These are phyloP conservation scores for Yueomyces sp. DNA, from an alignment of 805 yeast genomes.

Conservation along the genomic window DNA sequence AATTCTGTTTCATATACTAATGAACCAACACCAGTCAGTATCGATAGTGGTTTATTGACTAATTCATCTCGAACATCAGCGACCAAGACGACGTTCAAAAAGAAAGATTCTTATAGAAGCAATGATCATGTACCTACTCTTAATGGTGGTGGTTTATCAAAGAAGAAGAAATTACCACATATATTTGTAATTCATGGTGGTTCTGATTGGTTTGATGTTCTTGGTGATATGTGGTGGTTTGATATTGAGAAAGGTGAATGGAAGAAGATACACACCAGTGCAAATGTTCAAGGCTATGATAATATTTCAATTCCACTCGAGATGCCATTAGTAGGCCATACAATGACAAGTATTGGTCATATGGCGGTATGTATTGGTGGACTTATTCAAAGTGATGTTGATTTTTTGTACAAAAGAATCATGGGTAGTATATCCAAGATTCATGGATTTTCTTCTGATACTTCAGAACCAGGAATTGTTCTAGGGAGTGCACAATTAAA, in stretches of 20 bases:
- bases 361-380: constrained; percentile 19
- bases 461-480: not conserved
- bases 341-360: constrained; percentile 11
- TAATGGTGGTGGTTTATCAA: not conserved
- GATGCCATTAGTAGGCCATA: constrained; percentile 18
- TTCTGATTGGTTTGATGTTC: constrained; percentile 22
- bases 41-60: not conserved
- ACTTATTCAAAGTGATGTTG: constrained; percentile 17
- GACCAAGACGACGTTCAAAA: constrained; percentile 7
- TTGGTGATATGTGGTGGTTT: constrained; percentile 40
- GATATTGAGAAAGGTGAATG: constrained; percentile 32
- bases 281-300: constrained; percentile 3
- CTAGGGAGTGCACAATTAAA: not conserved
- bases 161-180: not conserved
- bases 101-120: constrained; percentile 1
- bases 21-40: too few relatives aligned
- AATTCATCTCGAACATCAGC: not conserved
- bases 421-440: not conserved
- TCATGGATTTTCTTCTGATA: not conserved
- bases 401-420: constrained; percentile 5
- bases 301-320: constrained; percentile 4
- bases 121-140: constrained; percentile 3
- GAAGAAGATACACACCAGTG: constrained; percentile 14
- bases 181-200: constrained; percentile 28
- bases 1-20: not conserved